These are phyloP conservation scores for Podospora comata DNA, from an alignment of 495 filamentous ascomycete species.

Conservation along the genomic window DNA sequence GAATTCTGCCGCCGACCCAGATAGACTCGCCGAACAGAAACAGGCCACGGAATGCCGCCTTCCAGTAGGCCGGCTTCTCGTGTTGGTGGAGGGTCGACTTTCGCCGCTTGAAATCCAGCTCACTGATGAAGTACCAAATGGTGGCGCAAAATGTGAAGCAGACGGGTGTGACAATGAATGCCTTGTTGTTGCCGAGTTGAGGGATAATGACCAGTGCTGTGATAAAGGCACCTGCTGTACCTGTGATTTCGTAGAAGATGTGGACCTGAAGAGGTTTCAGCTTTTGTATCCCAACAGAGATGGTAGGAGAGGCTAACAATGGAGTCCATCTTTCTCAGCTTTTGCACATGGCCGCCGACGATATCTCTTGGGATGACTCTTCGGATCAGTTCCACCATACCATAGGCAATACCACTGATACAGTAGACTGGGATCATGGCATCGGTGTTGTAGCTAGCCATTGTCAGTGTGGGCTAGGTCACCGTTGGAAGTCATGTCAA, in stretches of 20 bases:
- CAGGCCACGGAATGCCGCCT: slow-evolving; percentile 32
- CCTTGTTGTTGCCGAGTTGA: slow-evolving; percentile 44
- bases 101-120: slow-evolving; percentile 31
- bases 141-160: slow-evolving; percentile 38
- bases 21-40: slow-evolving; percentile 40
- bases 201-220: slow-evolving; percentile 43
- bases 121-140: slow-evolving; percentile 40
- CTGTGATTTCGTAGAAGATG: slow-evolving; percentile 46
- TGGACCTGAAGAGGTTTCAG: slow-evolving; percentile 19
- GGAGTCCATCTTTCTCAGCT: slow-evolving; percentile 45
- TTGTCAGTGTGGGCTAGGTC: neutral
- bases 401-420: slow-evolving; percentile 34
- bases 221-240: slow-evolving; percentile 43
- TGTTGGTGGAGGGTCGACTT: slow-evolving; percentile 4
- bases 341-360: slow-evolving; percentile 45
- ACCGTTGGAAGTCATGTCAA: neutral
- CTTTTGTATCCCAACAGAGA: neutral
- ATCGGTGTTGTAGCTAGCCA: slow-evolving; percentile 36
- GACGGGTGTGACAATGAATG: slow-evolving; percentile 43
- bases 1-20: slow-evolving; percentile 38
- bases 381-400: slow-evolving; percentile 49
- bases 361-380: slow-evolving; percentile 46
- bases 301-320: slow-evolving; percentile 19
- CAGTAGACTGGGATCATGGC: slow-evolving; percentile 46
- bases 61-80: slow-evolving; percentile 21